Base-by-base conservation (phyloP, 2,329 filamentous ascomycete species). In the Teratosphaeria nubilosa region DNA sequence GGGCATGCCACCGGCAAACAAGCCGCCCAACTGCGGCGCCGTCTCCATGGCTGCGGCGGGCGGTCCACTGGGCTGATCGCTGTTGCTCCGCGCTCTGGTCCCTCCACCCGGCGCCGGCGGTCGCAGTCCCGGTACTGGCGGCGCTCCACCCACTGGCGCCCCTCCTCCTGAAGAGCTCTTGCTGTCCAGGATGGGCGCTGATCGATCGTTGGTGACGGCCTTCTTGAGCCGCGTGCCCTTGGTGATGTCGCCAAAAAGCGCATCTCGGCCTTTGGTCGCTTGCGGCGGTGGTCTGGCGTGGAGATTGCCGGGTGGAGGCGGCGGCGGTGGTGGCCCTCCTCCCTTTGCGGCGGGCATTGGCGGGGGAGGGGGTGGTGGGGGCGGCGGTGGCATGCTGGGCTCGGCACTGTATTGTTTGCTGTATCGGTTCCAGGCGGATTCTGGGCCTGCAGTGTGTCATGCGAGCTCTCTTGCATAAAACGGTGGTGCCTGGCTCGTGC, bases 1-100 rank as follows among this genome's bases (percentile, higher is more conserved):
- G 2, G 94, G 94, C 83, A 97, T 97, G 41, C 92, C 53, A 37
- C 90, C 91, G 1, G 89, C 90, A 70, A 99, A 96, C 27, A 99
- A 74, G 1, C 94, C 94, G 31, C 79, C 92, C 11, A 97, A 74
- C 71, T 96, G 92, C 11, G 91, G 90, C 53, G 89, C 83, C 22
- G 83, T 74, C 24, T 86, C 82, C 64, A 80, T 74, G 1, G 74
- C 75, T 62, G 76, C 75, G 53, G 79, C 78, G 56, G 68, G 66
- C 62, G 76, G 74, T 16, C 69, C 67, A 63, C 63, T 61, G 10
- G 63, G 80, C 56, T 83, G 82, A 66, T 95, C 90, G 72, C 91
- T 96, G 72, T 94, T 91, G 73, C 90, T 95, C 71, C 91, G 83
- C 59, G 83, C 82, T 73, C 91, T 80, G 68, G 84, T 88, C 62